Evolutionary conservation across 305 asterid species (phyloP), one percentile per base, ranked within the genome.

Genomic region (Fraxinus dipetala): DNA sequence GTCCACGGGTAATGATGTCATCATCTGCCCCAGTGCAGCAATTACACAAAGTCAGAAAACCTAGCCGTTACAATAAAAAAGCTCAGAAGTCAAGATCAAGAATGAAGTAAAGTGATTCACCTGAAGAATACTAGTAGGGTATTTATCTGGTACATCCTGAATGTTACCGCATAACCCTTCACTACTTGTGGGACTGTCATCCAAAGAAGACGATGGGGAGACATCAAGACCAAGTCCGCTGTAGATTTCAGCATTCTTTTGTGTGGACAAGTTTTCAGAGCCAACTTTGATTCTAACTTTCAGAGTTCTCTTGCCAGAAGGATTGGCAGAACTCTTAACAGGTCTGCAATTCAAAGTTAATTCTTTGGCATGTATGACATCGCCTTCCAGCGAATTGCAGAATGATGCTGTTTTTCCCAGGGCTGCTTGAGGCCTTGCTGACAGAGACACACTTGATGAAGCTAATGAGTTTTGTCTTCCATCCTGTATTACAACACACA

Each of bases 121-220:
- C 98, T 92, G 91, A 85, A 97, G 96, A 86, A 97, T 93, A 87
- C 97, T 92, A 76, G 93, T 89, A 14, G 97, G 98, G 69, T 98
- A 95, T 83, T 90, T 92, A 79, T 89, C 88, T 10, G 90, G 89
- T 69, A 73, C 87, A 84, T 88, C 86, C 84, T 61, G 81, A 81
- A 48, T 85, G 70, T 87, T 89, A 81, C 81, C 89, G 82, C 81
- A 83, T 75, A 87, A 83, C 80, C 90, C 90, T 76, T 84, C 94
- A 86, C 90, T 86, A 78, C 92, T 83, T 34, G 86, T 34, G 30
- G 92, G 96, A 79, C 94, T 92, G 84, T 89, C 93, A 74, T 93
- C 95, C 85, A 90, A 86, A 7, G 99, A 95, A 51, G 99, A 92
- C 5, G 98, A 89, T 36, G 99, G 98, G 80, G 97, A 91, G 84